These are phyloP conservation scores for Vaccinium myrtillus DNA, from an alignment of 148 eudicot species.

Conservation along the genomic window DNA sequence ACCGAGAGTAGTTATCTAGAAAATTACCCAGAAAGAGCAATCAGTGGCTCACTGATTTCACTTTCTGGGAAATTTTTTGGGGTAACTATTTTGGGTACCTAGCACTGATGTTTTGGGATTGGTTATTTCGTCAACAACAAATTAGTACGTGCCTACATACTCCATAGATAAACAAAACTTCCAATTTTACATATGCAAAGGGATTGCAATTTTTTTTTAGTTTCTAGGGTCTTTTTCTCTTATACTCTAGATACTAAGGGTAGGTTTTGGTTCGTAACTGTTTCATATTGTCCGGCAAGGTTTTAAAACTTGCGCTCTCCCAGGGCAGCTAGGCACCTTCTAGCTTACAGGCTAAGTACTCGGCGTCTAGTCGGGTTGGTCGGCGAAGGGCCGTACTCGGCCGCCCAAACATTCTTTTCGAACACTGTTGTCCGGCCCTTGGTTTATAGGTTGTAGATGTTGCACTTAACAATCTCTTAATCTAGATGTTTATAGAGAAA, in stretches of 20 bases:
- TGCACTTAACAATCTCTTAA: no score
- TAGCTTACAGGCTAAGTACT: not conserved
- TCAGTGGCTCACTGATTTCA: no score
- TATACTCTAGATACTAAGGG: not conserved
- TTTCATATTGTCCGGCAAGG: not conserved
- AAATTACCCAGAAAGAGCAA: no score
- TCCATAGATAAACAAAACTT: not conserved
- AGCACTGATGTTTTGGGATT: not conserved
- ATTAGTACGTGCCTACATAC: not conserved
- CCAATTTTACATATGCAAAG: not conserved
- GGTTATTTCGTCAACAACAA: not conserved
- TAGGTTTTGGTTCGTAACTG: not conserved
- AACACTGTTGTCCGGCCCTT: not conserved
- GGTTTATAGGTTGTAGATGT: not conserved
- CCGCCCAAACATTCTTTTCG: no score
- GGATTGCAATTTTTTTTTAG: not conserved
- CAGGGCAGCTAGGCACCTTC: not conserved
- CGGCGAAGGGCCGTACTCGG: no score
- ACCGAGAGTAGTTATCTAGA: no score
- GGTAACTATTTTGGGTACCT: no score
- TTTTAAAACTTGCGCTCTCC: no score
- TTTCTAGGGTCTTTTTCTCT: not conserved
- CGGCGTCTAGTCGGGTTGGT: no score
- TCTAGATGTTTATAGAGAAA: no score
- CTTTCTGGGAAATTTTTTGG: no score